phyloP scores from a whole-genome alignment of 306 rosid genomes.

The Comarum palustre region DNA sequence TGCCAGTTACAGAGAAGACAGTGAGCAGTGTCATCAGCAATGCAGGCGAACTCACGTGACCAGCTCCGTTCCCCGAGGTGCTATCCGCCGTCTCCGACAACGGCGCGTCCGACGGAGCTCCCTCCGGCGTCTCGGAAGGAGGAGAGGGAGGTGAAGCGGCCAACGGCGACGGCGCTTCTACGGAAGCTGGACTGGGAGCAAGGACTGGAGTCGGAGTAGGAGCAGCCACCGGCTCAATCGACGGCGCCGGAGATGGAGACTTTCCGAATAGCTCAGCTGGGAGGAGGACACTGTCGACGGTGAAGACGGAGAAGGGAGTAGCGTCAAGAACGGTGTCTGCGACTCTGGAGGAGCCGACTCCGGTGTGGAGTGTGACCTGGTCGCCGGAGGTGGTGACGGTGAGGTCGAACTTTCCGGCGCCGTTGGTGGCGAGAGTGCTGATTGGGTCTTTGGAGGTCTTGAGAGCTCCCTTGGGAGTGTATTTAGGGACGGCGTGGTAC shows the following conservation, averaged over 20 bases:
- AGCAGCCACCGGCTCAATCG: slow-evolving; percentile 39
- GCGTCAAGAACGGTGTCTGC: slow-evolving; percentile 73
- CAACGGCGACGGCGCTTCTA: slow-evolving; percentile 57
- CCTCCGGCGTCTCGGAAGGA: slow-evolving; percentile 37
- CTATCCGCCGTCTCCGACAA: slow-evolving; percentile 44
- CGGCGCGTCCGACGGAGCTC: slow-evolving; percentile 57
- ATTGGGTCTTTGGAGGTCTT: slow-evolving; percentile 58
- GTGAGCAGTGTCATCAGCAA: slow-evolving; percentile 32
- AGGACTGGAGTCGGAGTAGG: slow-evolving; percentile 49
- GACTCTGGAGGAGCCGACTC: slow-evolving; percentile 65
- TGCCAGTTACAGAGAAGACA: slow-evolving; percentile 29
- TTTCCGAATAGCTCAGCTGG: slow-evolving; percentile 61
- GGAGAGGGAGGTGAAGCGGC: slow-evolving; percentile 81
- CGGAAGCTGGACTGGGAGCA: slow-evolving; percentile 37
- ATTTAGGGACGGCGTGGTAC: slow-evolving; percentile 59
- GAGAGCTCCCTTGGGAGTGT: slow-evolving; percentile 67
- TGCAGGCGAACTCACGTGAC: slow-evolving; percentile 41
- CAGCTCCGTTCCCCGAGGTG: slow-evolving; percentile 33
- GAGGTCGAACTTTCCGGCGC: slow-evolving; percentile 68
- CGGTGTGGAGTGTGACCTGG: slow-evolving; percentile 72
- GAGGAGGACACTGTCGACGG: slow-evolving; percentile 69
- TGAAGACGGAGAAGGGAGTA: slow-evolving; percentile 59
- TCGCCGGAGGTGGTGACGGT: slow-evolving; percentile 58
- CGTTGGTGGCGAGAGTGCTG: slow-evolving; percentile 61
- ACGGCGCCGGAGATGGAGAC: slow-evolving; percentile 81